Percentiles rank a stretch among this genome's conserved stretches.
Conservation (phyloP, 768 basidiomycete species). For the Guyanaporus albipodus region DNA sequence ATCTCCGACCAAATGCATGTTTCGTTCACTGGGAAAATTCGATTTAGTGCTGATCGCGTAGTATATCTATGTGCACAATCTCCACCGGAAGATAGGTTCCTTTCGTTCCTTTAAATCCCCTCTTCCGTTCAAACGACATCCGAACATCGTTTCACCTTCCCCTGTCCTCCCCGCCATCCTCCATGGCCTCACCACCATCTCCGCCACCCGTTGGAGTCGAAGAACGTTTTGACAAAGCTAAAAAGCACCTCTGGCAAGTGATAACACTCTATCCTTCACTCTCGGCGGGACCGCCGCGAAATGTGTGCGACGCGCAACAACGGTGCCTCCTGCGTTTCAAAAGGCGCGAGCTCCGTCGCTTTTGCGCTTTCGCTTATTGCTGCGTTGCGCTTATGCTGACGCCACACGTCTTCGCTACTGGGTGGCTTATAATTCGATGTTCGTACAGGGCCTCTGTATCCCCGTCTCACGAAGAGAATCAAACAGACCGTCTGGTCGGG, state of each 20-base stretch:
- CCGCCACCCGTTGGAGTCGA: slow-evolving; percentile 19
- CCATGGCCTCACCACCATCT: slow-evolving; percentile 27
- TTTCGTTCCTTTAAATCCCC: slow-evolving; percentile 31
- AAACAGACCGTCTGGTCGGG: slow-evolving; percentile 10
- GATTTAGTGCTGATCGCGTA: slow-evolving; percentile 38
- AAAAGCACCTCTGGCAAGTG: slow-evolving; percentile 35
- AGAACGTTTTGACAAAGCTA: slow-evolving; percentile 35
- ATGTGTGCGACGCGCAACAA: slow-evolving; percentile 11
- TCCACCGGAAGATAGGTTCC: slow-evolving; percentile 29
- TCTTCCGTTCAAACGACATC: slow-evolving; percentile 21
- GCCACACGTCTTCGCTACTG: slow-evolving; percentile 27
- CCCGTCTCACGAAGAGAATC: slow-evolving; percentile 20
- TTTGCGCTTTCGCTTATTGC: slow-evolving; percentile 22
- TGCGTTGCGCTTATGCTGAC: slow-evolving; percentile 25
- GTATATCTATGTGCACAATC: slow-evolving; percentile 40
- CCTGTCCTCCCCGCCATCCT: slow-evolving; percentile 16
- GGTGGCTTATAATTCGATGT: slow-evolving; percentile 18
- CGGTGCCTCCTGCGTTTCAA: slow-evolving; percentile 8
- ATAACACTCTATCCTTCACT: slow-evolving; percentile 3
- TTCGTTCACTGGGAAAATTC: slow-evolving; percentile 34
- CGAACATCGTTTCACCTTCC: slow-evolving; percentile 22
- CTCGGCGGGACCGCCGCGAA: slow-evolving; percentile 2
- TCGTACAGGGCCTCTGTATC: slow-evolving; percentile 31
- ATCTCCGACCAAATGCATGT: slow-evolving; percentile 37
- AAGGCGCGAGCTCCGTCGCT: slow-evolving; percentile 14